A percentile compares a stretch with the other conserved stretches of the same genome.
These are phyloP conservation scores for Solanum chacoense DNA, from an alignment of 305 asterid genomes.

Conservation along the genomic window DNA sequence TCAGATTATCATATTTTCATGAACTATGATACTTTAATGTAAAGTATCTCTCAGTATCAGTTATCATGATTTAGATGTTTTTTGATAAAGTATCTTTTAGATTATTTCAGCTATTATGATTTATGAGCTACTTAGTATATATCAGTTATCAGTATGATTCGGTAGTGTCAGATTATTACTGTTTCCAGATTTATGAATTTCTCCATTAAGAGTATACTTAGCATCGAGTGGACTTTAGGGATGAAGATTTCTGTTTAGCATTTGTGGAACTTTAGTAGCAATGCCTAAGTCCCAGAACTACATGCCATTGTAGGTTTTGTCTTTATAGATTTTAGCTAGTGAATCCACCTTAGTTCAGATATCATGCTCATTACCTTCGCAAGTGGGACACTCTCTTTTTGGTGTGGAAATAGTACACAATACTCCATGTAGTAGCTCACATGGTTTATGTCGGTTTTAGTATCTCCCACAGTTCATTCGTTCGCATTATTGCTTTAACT, in stretches of 20 bases:
- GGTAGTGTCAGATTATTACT: not conserved
- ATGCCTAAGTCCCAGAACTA: not conserved
- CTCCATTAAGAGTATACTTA: not conserved
- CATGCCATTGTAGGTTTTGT: not conserved
- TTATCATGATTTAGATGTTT: not conserved
- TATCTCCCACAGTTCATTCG: not conserved
- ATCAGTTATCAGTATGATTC: not conserved
- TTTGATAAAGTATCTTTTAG: too few species aligned
- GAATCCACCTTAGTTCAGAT: not conserved
- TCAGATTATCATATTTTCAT: not conserved
- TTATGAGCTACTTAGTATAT: not conserved
- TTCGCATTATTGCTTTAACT: not conserved
- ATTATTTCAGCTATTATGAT: too few species aligned
- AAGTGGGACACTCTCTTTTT: not conserved
- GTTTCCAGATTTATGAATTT: not conserved
- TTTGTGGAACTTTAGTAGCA: not conserved
- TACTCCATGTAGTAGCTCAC: not conserved
- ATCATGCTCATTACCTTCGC: not conserved
- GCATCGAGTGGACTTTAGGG: not conserved
- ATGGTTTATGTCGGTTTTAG: not conserved
- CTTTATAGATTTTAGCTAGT: not conserved
- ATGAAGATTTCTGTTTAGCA: not conserved
- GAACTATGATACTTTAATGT: not conserved
- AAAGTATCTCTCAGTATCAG: too few species aligned
- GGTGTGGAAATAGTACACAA: not conserved